A percentile compares a stretch with the other conserved stretches of the same genome.
These are phyloP conservation scores for Backusella luteola DNA, from an alignment of 192 early-diverging fungal species.

Conservation along the genomic window DNA sequence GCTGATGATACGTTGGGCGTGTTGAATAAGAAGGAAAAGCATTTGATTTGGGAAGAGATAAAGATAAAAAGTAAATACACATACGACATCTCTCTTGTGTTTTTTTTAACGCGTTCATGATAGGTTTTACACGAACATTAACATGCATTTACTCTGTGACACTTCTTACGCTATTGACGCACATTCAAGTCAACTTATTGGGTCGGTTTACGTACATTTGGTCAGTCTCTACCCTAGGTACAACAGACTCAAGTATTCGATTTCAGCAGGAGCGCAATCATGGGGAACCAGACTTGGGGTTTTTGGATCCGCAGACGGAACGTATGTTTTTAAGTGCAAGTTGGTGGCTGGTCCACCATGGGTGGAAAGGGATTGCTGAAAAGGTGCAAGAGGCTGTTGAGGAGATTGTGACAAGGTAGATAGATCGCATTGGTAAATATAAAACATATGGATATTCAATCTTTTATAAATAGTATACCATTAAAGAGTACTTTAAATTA, in stretches of 20 bases:
- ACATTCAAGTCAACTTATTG: constrained; percentile 86
- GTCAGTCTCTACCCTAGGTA: constrained; percentile 60
- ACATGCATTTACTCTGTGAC: constrained; percentile 83
- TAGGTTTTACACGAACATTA: constrained; percentile 83
- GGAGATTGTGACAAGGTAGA: constrained; percentile 56
- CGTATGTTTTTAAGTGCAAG: constrained; percentile 85
- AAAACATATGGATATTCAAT: neutral
- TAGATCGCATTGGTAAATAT: constrained; percentile 18
- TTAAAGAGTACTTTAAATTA: constrained; percentile 64
- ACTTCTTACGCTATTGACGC: constrained; percentile 82
- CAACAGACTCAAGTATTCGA: constrained; percentile 42
- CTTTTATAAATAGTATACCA: constrained; percentile 41
- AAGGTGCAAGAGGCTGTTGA: constrained; percentile 69
- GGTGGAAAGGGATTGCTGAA: constrained; percentile 72
- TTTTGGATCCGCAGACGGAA: constrained; percentile 58
- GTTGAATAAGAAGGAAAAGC: constrained; percentile 52
- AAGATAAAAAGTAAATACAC: constrained; percentile 70
- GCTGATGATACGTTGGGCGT: neutral
- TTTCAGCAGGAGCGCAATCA: constrained; percentile 27
- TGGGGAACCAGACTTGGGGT: constrained; percentile 29
- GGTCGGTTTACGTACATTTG: constrained; percentile 89
- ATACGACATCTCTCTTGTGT: neutral
- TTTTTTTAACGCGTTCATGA: neutral
- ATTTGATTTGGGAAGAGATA: constrained; percentile 86
- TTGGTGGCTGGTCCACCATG: constrained; percentile 90